phyloP scores from a whole-genome alignment of 768 basidiomycete genomes.

The Xanthoconium purpureum region DNA sequence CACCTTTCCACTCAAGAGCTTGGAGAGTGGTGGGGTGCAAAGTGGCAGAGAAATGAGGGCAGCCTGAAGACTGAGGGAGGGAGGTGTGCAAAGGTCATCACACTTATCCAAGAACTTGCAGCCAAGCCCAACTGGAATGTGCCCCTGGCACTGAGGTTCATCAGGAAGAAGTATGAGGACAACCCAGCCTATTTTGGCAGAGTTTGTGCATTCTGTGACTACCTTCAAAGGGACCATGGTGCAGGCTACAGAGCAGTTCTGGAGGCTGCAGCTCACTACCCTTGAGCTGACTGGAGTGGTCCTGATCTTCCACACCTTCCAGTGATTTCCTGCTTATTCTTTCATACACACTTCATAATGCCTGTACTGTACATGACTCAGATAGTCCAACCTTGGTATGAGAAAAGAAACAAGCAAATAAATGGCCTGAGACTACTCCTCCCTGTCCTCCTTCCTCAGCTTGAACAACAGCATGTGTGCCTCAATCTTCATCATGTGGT shows the following conservation, averaged over 20 bases:
- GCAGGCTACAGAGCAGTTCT: no score
- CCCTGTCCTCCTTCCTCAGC: neutral
- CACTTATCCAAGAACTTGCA: neutral
- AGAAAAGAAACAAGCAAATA: no score
- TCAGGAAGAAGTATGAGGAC: conserved; percentile 1
- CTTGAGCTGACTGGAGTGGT: no score
- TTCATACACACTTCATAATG: no score
- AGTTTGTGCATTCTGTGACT: no score
- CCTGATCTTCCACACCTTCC: no score
- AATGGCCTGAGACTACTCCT: no score
- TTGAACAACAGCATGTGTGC: neutral
- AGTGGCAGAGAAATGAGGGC: neutral
- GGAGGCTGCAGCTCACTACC: no score
- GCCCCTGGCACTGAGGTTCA: neutral
- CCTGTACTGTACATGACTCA: no score
- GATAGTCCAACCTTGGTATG: no score
- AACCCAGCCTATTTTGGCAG: neutral
- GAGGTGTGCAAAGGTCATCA: neutral
- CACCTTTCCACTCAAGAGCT: conserved; percentile 20
- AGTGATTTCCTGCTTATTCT: no score
- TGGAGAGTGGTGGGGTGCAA: neutral
- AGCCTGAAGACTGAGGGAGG: conserved; percentile 1
- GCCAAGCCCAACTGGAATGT: conserved; percentile 3
- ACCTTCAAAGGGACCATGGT: no score
- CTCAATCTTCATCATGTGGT: neutral